Conservation (phyloP, 352 stramenopile species). For the Pythium insidiosum region DNA sequence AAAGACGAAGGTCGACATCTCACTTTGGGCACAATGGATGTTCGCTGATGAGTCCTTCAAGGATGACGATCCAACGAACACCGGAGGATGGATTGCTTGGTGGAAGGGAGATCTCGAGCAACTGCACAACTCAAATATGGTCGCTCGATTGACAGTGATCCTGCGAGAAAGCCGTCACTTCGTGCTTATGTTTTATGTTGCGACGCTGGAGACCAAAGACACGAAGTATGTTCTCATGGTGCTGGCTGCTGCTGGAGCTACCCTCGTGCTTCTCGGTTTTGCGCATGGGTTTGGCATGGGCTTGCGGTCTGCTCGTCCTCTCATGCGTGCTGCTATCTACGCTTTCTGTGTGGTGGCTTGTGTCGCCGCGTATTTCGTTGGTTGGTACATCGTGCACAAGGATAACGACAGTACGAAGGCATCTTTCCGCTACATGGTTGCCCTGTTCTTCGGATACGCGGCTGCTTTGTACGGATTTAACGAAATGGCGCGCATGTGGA, state of each 20-base stretch:
- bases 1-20: conserved; percentile 69
- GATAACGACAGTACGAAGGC: background rate
- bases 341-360: conserved; percentile 18
- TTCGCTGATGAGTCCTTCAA: conserved; percentile 54
- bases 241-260: conserved; percentile 38
- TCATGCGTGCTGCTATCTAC: conserved; percentile 43
- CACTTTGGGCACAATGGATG: conserved; percentile 62
- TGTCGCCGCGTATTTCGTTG: conserved; percentile 41
- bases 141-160: conserved; percentile 59
- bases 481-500: conserved; percentile 68
- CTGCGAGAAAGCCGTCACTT: conserved; percentile 69
- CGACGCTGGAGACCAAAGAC: conserved; percentile 36
- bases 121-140: conserved; percentile 57
- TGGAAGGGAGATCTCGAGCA: conserved; percentile 62
- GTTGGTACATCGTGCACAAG: conserved; percentile 9
- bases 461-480: conserved; percentile 64
- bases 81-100: conserved; percentile 67
- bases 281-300: conserved; percentile 31
- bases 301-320: conserved; percentile 29
- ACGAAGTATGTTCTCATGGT: conserved; percentile 41
- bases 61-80: conserved; percentile 51
- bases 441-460: conserved; percentile 59
- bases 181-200: conserved; percentile 66
- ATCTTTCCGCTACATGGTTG: conserved; percentile 31
- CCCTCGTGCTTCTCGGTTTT: conserved; percentile 38